These are phyloP conservation scores for Trichodelitschia bisporula DNA, from an alignment of 495 filamentous ascomycete species.

Conservation along the genomic window DNA sequence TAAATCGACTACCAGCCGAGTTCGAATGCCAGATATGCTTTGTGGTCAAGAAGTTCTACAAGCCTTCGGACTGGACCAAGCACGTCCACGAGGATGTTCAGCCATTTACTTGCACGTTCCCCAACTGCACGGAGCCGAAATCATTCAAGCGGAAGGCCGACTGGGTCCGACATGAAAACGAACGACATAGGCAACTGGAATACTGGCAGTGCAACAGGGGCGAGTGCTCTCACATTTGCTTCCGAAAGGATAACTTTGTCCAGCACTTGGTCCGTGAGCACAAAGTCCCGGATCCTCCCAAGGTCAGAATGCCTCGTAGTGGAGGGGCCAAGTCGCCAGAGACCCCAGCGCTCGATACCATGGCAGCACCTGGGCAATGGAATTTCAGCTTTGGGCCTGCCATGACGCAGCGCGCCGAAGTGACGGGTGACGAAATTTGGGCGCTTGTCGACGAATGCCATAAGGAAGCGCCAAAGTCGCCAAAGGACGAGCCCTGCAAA, in stretches of 20 bases:
- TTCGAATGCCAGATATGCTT: conserved; percentile 90
- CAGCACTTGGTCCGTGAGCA: conserved; percentile 91
- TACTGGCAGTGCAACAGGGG: conserved; percentile 72
- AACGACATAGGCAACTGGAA: conserved; percentile 75
- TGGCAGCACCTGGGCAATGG: no score
- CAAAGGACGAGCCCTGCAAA: conserved; percentile 62
- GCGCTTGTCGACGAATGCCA: conserved; percentile 58
- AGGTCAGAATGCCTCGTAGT: conserved; percentile 8
- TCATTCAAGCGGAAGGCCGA: conserved; percentile 96
- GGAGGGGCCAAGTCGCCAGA: background rate
- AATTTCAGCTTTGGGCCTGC: no score
- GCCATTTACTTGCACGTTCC: conserved; percentile 87
- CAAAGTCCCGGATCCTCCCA: conserved; percentile 57
- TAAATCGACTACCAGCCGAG: conserved; percentile 53
- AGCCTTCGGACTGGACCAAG: conserved; percentile 96
- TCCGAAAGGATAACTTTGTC: conserved; percentile 83
- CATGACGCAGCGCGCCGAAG: background rate
- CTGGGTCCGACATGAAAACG: conserved; percentile 91
- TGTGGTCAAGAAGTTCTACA: conserved; percentile 69
- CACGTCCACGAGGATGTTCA: conserved; percentile 91
- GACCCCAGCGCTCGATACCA: no score
- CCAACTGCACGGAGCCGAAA: conserved; percentile 62
- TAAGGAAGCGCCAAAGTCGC: conserved; percentile 34
- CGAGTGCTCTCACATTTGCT: conserved; percentile 69
- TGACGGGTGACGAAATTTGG: conserved; percentile 29